phyloP scores from a whole-genome alignment of 1,284 basidiomycete species.

The Ceratobasidium theobromae region DNA sequence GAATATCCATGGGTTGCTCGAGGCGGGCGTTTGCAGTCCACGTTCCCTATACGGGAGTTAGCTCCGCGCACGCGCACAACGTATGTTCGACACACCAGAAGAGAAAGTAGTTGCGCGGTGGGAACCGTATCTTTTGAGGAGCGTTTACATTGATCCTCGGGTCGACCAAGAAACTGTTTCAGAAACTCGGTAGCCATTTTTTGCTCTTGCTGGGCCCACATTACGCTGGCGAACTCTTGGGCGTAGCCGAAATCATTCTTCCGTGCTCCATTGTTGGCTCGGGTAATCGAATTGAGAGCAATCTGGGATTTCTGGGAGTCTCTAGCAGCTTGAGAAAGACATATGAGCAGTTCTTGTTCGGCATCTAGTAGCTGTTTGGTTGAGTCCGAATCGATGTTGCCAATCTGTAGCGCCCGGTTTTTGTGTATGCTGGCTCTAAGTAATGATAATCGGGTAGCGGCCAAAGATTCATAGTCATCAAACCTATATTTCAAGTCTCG shows the following conservation, averaged over 20 bases:
- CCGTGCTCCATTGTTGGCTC: constrained; percentile 53
- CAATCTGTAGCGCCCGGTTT: constrained; percentile 71
- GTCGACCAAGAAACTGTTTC: constrained; percentile 49
- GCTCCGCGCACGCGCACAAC: constrained; percentile 51
- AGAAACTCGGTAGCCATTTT: constrained; percentile 79
- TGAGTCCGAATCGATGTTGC: constrained; percentile 60
- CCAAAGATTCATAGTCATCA: constrained; percentile 69
- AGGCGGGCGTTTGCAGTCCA: constrained; percentile 89
- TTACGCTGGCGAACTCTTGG: constrained; percentile 83
- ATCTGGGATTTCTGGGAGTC: constrained; percentile 71
- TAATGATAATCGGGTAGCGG: constrained; percentile 83
- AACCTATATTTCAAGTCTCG: no score
- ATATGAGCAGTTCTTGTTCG: constrained; percentile 72
- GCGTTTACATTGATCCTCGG: background rate
- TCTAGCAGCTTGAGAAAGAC: constrained; percentile 74
- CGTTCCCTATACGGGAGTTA: constrained; percentile 59
- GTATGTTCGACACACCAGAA: constrained; percentile 38
- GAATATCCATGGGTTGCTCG: constrained; percentile 78
- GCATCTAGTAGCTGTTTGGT: constrained; percentile 56
- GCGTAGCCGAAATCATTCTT: constrained; percentile 51
- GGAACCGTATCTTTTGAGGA: background rate
- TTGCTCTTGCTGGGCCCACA: constrained; percentile 88
- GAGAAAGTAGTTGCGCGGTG: constrained; percentile 50
- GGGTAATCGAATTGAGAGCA: constrained; percentile 81
- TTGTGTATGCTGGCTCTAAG: constrained; percentile 65